Base-by-base conservation (phyloP, 75 land plant species). In the Adiantum capillusveneris region DNA sequence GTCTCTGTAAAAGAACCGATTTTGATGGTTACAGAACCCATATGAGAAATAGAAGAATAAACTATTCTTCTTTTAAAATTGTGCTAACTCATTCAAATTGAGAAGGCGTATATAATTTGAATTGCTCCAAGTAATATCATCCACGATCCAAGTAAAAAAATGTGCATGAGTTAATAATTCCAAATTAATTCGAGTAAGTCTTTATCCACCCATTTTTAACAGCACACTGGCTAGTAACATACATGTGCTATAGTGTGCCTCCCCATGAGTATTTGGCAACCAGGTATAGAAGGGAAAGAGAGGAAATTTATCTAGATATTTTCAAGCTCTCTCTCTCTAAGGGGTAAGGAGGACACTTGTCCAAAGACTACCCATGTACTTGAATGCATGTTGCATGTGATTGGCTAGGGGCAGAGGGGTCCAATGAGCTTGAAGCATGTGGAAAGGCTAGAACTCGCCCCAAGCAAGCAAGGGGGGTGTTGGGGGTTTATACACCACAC, bases 231-330 rank as follows among this genome's bases (percentile, higher is more conserved):
- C 49, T 46, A 46, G 21, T 20, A 46, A 46, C 49, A 46, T 46
- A 46, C 49, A 46, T 46, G 49, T 20, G 14, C 17, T 6, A 20
- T 46, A 46, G 14, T 46, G 49, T 17, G 49, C 49, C 14, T 46
- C 49, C 14, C 49, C 49, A 20, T 46, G 49, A 46, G 49, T 46
- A 46, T 46, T 46, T 20, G 49, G 49, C 14, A 46, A 46, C 49
- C 49, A 46, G 17, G 49, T 46, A 20, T 46, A 14, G 14, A 46
- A 46, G 14, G 49, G 49, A 46, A 46, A 7, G 49, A 46, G n/a
- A n/a, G n/a, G n/a, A n/a, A n/a, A n/a, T n/a, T n/a, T n/a, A n/a
- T n/a, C n/a, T n/a, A n/a, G n/a, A n/a, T n/a, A n/a, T n/a, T n/a
- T n/a, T n/a, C n/a, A n/a, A n/a, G n/a, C n/a, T n/a, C n/a, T n/a